These are phyloP conservation scores for Aspergillus ochraceoroseus DNA, from an alignment of 2,329 filamentous ascomycete genomes.

Conservation along the genomic window DNA sequence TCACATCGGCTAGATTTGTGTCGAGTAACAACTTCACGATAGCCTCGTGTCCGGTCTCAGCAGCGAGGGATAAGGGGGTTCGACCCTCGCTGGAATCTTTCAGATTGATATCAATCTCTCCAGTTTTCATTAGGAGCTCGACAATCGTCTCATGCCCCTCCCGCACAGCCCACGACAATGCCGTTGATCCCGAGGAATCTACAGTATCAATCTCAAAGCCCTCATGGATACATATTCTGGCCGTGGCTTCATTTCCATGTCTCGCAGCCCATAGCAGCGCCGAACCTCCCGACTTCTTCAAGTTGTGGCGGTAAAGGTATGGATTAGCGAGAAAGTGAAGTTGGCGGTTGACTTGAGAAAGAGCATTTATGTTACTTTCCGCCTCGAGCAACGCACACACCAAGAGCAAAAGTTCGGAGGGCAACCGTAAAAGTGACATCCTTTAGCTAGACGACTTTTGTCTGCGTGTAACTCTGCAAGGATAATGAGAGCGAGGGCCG, in stretches of 20 bases:
- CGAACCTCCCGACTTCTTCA: no score
- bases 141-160: not conserved
- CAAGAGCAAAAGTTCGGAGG: no score
- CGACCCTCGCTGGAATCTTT: not conserved
- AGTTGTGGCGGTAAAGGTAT: no score
- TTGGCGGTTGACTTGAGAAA: no score
- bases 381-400: no score
- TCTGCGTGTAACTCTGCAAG: no score
- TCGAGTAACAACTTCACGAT: not conserved
- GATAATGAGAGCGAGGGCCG: no score
- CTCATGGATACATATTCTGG: not conserved
- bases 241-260: not conserved
- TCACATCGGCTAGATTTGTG: not conserved
- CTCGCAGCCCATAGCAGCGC: no score
- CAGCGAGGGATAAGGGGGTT: not conserved
- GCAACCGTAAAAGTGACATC: no score
- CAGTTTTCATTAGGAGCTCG: not conserved
- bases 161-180: not conserved
- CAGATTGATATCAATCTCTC: not conserved
- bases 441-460: no score
- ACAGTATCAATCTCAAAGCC: not conserved
- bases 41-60: not conserved
- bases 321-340: no score
- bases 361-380: no score
- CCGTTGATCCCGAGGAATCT: not conserved